Evolutionary conservation across 176 grass and related monocot genomes (phyloP).

Genomic region (Lolium rigidum): DNA sequence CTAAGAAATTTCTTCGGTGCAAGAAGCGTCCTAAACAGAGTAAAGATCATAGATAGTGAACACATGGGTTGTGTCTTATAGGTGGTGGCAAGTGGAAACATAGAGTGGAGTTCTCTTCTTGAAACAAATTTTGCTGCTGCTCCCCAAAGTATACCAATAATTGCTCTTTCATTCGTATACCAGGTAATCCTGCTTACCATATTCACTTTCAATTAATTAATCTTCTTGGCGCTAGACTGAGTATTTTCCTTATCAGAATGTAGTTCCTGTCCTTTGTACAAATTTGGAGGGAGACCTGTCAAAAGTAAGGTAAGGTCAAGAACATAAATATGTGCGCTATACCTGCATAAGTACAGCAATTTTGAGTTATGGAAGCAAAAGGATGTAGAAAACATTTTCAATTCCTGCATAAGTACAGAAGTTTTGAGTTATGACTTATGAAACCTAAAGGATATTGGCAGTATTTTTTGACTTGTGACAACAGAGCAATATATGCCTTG

Average conservation of each 20-base stretch:
- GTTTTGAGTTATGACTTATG: too few relatives aligned
- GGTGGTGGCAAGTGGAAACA: constrained; percentile 73
- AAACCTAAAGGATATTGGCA: too few relatives aligned
- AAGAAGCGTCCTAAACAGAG: constrained; percentile 30
- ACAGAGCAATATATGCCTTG: constrained; percentile 19
- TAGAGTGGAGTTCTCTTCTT: constrained; percentile 85
- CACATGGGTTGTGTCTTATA: constrained; percentile 19
- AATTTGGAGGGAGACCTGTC: constrained; percentile 88
- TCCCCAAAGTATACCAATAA: constrained; percentile 93
- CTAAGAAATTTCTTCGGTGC: not conserved
- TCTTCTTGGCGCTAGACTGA: constrained; percentile 40
- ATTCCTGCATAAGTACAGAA: too few relatives aligned
- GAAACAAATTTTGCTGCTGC: constrained; percentile 72
- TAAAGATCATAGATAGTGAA: constrained; percentile 16
- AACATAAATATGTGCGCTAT: not conserved
- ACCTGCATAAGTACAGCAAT: constrained; percentile 2
- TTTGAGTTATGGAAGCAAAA: not conserved
- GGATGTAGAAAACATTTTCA: not conserved
- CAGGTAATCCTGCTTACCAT: constrained; percentile 60
- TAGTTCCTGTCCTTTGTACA: constrained; percentile 92
- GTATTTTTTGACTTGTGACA: not conserved
- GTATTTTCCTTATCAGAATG: constrained; percentile 73
- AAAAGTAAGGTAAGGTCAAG: constrained; percentile 78
- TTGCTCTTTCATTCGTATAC: constrained; percentile 95
- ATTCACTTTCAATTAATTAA: constrained; percentile 18